Percentiles rank a stretch among this genome's conserved stretches.
These are phyloP conservation scores for Straminergon stramineum DNA, from an alignment of 225 moss, liverwort and hornwort genomes.

Conservation along the genomic window DNA sequence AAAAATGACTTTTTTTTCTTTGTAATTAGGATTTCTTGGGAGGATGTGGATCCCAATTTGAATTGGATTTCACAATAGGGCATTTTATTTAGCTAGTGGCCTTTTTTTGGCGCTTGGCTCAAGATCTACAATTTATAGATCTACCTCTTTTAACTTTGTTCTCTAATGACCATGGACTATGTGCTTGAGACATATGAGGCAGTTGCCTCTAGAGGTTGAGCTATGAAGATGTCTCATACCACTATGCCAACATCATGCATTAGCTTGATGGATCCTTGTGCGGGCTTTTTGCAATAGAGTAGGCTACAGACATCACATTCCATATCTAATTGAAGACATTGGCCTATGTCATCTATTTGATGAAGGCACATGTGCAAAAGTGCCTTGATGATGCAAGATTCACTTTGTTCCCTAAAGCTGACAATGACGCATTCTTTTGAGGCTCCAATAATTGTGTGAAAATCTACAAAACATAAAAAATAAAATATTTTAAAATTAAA, in stretches of 20 bases:
- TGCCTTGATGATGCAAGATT: rapidly evolving
- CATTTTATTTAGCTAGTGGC: background rate
- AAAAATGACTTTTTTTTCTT: background rate
- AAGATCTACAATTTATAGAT: rapidly evolving
- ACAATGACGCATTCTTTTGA: background rate
- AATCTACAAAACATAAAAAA: background rate
- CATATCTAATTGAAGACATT: too few species aligned
- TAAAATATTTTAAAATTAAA: too few species aligned
- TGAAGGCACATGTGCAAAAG: background rate
- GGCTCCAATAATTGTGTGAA: background rate
- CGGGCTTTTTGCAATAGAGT: background rate
- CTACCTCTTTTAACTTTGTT: background rate
- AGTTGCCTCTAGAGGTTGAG: rapidly evolving
- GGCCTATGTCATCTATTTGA: background rate
- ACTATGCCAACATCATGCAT: rapidly evolving
- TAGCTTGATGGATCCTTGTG: rapidly evolving
- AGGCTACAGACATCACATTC: too few species aligned
- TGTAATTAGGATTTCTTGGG: rapidly evolving
- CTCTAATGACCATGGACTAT: rapidly evolving
- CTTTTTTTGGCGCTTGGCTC: rapidly evolving
- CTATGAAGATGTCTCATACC: rapidly evolving
- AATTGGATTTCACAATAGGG: rapidly evolving
- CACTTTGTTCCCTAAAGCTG: rapidly evolving
- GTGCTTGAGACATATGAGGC: rapidly evolving
- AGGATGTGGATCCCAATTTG: too few species aligned